Conservation (phyloP, 352 stramenopile genomes). For the Blastocystis sp. region DNA sequence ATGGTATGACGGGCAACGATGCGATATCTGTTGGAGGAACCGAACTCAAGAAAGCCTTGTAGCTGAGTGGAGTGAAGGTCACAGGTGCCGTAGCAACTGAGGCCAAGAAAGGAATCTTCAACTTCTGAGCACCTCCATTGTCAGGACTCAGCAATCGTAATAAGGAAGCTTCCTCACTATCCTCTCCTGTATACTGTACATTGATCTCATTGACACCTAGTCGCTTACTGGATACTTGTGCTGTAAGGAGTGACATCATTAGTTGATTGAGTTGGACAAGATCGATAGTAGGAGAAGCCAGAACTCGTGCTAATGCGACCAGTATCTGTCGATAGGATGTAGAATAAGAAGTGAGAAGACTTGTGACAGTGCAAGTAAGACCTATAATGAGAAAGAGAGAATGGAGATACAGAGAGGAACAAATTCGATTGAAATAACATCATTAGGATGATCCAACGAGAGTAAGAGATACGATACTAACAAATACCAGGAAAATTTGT, state of each 20-base stretch:
- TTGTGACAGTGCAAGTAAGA: no score
- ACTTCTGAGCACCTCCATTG: not conserved
- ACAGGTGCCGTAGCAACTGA: not conserved
- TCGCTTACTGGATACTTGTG: not conserved
- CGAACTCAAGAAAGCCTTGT: not conserved
- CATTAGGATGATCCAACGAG: not conserved
- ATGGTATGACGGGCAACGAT: no score
- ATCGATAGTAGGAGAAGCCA: not conserved
- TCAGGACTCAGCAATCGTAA: not conserved
- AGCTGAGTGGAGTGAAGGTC: not conserved
- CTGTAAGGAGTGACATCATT: not conserved
- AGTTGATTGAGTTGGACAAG: not conserved
- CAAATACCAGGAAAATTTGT: conserved; percentile 17
- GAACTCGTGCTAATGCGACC: not conserved
- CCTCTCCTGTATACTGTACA: not conserved
- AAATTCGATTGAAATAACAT: conserved; percentile 12
- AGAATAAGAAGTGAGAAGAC: no score
- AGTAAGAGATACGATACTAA: conserved; percentile 10
- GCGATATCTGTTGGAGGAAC: not conserved
- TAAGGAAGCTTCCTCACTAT: not conserved
- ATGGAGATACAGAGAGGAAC: not conserved
- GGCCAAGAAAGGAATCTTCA: not conserved
- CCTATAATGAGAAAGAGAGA: no score
- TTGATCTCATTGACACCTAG: not conserved
- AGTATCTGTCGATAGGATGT: not conserved